Base-by-base conservation (phyloP, 2,329 filamentous ascomycete genomes). In the Fusarium decemcellulare region DNA sequence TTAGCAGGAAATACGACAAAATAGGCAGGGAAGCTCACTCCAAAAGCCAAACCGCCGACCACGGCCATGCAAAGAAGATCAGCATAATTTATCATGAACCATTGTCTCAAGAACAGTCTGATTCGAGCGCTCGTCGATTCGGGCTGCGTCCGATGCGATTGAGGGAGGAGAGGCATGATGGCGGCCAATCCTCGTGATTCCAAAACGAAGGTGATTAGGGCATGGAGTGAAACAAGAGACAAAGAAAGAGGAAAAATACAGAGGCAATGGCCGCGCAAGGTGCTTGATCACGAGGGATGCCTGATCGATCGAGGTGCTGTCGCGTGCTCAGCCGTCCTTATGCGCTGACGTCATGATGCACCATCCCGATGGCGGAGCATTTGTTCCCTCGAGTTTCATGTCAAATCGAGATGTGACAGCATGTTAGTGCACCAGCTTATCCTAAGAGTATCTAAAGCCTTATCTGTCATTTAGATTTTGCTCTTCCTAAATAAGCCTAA, bases 51-150 rank as follows among this genome's bases (percentile, higher is more conserved):
- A 8, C 61, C 71, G 2, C 71, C 89, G 73, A 92, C 81, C 9
- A 83, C 63, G 8, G 81, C 78, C 86, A 92, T 89, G 16, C 85
- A 87, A 8, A 91, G 63, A 30, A 91, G 79, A 70, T 92, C 90
- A 3, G 86, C 76, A 82, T 86, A 90, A 23, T 86, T 88, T 7
- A 85, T 79, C 61, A 85, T 86, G 65, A 90, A 66, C 89, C 89
- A 92, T 74, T 87, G 61, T 34, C 52, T 51, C 27, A 75, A 27
- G 34, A 81, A 79, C 2, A 48, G 16, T 27, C 62, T 71, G 55
- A 65, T 7, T n/a, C 61, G 61, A 18, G 51, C 36, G 9, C 43
- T 63, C 23, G 57, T 65, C 18, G 61, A 54, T 2, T 58, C 40
- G n/a, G 63, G 37, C 16, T 34, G 18, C 7, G 43, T 47, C 54